Percentiles rank a stretch among this genome's conserved stretches.
phyloP scores from a whole-genome alignment of 2,329 filamentous ascomycete species.

The Neurospora sp. region DNA sequence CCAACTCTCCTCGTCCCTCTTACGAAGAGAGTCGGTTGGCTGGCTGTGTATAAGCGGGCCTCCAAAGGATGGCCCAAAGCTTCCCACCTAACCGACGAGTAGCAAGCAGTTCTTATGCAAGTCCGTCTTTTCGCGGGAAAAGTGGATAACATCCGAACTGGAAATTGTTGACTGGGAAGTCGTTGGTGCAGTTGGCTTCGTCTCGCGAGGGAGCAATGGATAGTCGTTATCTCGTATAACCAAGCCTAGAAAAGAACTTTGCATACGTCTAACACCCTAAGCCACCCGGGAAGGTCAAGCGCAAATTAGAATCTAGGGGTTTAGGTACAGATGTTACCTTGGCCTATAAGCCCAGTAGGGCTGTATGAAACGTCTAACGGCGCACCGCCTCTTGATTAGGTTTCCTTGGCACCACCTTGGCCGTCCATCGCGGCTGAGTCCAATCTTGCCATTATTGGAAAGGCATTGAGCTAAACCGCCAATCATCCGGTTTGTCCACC shows the following conservation, averaged over 20 bases:
- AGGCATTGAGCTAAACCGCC: neutral
- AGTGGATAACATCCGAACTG: no score
- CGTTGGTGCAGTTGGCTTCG: no score
- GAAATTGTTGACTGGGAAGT: no score
- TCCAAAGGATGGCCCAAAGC: no score
- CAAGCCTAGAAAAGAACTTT: neutral
- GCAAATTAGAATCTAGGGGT: neutral
- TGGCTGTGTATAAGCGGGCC: no score
- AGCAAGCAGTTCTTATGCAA: no score
- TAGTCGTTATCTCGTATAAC: no score
- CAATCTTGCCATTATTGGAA: neutral
- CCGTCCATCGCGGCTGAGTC: neutral
- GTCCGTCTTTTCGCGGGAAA: no score
- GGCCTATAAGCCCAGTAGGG: neutral
- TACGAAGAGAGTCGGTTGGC: no score
- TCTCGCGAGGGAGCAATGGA: no score
- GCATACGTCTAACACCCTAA: neutral
- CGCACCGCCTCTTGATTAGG: neutral
- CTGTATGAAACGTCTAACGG: neutral
- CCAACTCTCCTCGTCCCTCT: no score
- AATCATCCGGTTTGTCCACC: neutral
- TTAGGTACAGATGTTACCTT: neutral
- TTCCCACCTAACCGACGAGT: no score
- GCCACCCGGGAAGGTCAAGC: neutral
- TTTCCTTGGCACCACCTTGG: neutral